phyloP scores from a whole-genome alignment of 257 asterid genomes.

The Plectranthus barbatus region DNA sequence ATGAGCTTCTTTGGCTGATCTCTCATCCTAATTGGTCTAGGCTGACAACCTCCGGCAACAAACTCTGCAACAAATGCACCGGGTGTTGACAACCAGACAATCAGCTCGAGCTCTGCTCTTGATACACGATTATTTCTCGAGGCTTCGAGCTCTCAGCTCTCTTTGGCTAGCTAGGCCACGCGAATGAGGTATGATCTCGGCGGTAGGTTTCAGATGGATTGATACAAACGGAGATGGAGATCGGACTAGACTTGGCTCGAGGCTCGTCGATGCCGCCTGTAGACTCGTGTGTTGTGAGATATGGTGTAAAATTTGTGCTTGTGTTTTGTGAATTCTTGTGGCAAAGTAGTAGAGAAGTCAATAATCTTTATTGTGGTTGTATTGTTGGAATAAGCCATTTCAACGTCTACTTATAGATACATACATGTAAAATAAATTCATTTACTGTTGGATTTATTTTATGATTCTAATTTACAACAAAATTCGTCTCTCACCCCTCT shows the following conservation, averaged over 20 bases:
- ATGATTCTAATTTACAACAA: no score
- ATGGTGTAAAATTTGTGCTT: neutral
- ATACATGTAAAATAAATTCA: neutral
- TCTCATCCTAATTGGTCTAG: constrained; percentile 20
- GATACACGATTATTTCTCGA: constrained; percentile 68
- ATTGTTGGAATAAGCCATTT: neutral
- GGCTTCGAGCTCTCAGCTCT: constrained; percentile 91
- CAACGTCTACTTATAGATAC: constrained; percentile 1
- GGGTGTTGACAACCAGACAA: constrained; percentile 71
- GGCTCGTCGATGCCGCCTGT: neutral
- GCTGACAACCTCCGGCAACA: constrained; percentile 91
- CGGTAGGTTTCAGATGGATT: neutral
- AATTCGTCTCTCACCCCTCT: no score
- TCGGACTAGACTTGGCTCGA: neutral
- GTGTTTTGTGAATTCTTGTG: constrained; percentile 1
- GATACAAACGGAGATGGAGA: neutral
- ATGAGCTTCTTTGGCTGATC: no score
- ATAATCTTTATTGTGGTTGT: constrained; percentile 12
- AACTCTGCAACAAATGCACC: constrained; percentile 82
- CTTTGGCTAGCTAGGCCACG: constrained; percentile 96
- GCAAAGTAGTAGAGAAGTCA: constrained; percentile 1
- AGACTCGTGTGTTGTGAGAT: constrained; percentile 8
- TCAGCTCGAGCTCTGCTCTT: constrained; percentile 84
- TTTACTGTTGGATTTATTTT: neutral
- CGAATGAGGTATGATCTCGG: constrained; percentile 26